Conservation (phyloP, 2,329 filamentous ascomycete genomes). For the Colletotrichum chlorophyti region DNA sequence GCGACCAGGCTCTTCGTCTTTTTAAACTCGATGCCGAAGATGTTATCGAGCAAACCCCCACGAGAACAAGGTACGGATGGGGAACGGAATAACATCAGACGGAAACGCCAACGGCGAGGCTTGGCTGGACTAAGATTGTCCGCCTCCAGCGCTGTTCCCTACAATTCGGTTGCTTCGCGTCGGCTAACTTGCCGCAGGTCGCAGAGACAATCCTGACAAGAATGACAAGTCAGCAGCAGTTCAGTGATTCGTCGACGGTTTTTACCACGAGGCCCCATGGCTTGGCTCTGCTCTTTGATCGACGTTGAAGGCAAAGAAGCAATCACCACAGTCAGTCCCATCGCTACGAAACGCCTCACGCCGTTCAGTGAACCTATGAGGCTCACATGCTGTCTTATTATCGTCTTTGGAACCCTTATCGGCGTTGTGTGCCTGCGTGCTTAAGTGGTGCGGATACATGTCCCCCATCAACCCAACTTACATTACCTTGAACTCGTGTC, state of each 20-base stretch:
- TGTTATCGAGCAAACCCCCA: background rate
- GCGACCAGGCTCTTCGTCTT: background rate
- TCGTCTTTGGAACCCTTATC: background rate
- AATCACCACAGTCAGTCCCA: background rate
- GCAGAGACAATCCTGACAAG: background rate
- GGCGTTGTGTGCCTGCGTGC: slow-evolving; percentile 6
- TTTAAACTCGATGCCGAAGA: background rate
- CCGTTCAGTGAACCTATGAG: no score
- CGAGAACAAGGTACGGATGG: slow-evolving; percentile 7
- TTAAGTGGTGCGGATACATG: background rate
- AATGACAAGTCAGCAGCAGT: background rate
- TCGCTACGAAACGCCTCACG: background rate
- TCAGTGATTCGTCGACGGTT: background rate
- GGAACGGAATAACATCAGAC: slow-evolving; percentile 22
- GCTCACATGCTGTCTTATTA: background rate
- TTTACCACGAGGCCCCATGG: background rate
- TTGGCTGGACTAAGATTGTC: background rate
- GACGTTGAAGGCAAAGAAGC: background rate
- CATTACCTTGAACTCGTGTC: slow-evolving; percentile 1
- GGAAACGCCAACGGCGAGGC: slow-evolving; percentile 22
- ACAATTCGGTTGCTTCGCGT: background rate
- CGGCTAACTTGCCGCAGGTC: slow-evolving; percentile 10
- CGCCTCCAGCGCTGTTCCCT: slow-evolving; percentile 1
- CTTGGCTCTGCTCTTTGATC: slow-evolving; percentile 6
- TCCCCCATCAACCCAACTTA: slow-evolving; percentile 1